Evolutionary conservation across 805 yeast species (phyloP), one percentile per base, ranked within the genome.

Genomic region (Saturnispora kantuleensis): DNA sequence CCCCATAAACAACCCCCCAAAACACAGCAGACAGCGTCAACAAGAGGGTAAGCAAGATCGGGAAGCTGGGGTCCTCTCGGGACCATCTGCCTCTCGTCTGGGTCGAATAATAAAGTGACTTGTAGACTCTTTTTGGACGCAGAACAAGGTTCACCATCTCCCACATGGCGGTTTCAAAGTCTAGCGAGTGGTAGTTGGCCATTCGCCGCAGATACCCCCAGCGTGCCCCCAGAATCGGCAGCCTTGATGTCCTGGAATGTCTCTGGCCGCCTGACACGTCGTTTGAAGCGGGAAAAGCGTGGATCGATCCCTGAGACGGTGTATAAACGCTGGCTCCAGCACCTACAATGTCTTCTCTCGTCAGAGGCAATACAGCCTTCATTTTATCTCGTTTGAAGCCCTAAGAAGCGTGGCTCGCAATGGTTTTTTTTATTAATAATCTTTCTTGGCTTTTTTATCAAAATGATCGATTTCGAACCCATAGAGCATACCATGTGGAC

Each of bases 81-180:
- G 95, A 80, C 81, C 94, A 87, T 51, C 77, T 76, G 53, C 81
- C 76, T 56, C 77, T 80, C 2, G 87, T 81, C 53, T 84, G 90
- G 54, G 79, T 83, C 52, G 85, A 88, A 57, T 84, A 86, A 58
- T 84, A 86, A 47, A 86, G 74, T 16, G 88, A 76, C 50, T 84
- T 73, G 66, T 84, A 88, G 56, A 88, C 94, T 49, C 84, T 79
- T 55, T 81, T 76, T 2, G 97, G 97, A 35, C 80, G 75, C 26
- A 78, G 67, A 12, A 88, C 67, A 45, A 88, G 65, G 56, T 86
- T 75, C 49, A 82, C 67, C 63, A 88, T 81, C 60, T 89, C 97
- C 96, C 96, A 89, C 48, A 79, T 71, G 11, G 96, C 96, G 1
- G 95, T 84, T 61, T 89, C 97, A 56, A 88, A 84, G 63, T 89